These are phyloP conservation scores for Plasmodium gallinaceum DNA, from an alignment of 169 alveolate genomes.

Conservation along the genomic window DNA sequence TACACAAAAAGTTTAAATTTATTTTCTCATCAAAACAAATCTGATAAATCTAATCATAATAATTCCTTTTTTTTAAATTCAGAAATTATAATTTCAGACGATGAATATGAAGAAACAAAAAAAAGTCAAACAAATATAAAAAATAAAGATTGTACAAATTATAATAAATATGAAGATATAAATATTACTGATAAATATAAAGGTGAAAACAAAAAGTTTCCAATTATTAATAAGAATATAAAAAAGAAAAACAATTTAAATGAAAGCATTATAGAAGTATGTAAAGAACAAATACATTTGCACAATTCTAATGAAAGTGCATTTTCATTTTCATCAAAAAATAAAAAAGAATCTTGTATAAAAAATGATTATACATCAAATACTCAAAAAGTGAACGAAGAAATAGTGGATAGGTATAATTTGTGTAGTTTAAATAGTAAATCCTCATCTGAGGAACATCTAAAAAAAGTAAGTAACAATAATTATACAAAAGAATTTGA, in stretches of 20 bases:
- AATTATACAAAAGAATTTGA: not conserved
- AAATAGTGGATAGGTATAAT: not conserved
- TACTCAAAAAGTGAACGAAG: not conserved
- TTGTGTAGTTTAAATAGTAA: not conserved
- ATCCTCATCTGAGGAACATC: not conserved
- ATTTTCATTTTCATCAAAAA: slow-evolving; percentile 52
- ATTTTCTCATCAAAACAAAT: too few species aligned
- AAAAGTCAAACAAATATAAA: not conserved
- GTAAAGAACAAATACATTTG: not conserved
- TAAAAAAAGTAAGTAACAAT: too few species aligned
- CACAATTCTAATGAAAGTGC: slow-evolving; percentile 15
- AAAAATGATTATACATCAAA: not conserved
- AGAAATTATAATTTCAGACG: too few species aligned
- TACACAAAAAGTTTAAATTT: too few species aligned
- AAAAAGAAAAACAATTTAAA: not conserved
- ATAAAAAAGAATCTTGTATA: not conserved
- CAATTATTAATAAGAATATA: not conserved
- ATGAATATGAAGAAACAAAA: not conserved
- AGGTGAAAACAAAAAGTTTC: not conserved
- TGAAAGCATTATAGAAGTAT: not conserved
- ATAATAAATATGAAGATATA: not conserved
- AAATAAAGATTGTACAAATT: not conserved
- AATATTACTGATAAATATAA: not conserved
- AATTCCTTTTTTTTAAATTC: too few species aligned
- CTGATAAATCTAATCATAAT: too few species aligned